Conservation (phyloP, 2,329 filamentous ascomycete genomes). For the Verruconis gallopava region DNA sequence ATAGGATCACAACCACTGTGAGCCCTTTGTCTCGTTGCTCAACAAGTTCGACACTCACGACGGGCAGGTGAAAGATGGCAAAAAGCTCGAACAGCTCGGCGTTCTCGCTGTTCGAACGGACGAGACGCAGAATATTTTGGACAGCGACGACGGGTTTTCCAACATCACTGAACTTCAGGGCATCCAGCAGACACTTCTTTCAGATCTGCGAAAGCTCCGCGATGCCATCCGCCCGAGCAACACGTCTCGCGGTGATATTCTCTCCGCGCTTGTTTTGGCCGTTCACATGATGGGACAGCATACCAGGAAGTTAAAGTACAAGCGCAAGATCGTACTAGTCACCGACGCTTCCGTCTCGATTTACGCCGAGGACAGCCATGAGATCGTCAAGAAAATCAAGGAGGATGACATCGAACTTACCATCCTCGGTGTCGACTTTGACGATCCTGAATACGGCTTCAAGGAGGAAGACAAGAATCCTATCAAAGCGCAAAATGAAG, state of each 20-base stretch:
- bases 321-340: slow-evolving; percentile 67
- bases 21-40: slow-evolving; percentile 13
- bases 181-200: slow-evolving; percentile 45
- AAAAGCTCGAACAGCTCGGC: slow-evolving; percentile 64
- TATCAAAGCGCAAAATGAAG: slow-evolving; percentile 55
- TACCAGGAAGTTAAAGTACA: slow-evolving; percentile 73
- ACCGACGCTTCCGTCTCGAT: slow-evolving; percentile 68
- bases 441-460: slow-evolving; percentile 51
- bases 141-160: slow-evolving; percentile 57
- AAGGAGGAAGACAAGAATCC: slow-evolving; percentile 77
- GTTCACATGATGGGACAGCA: slow-evolving; percentile 71
- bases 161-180: slow-evolving; percentile 62
- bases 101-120: slow-evolving; percentile 77
- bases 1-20: slow-evolving; percentile 67
- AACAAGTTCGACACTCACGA: too few species aligned
- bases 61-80: slow-evolving; percentile 48
- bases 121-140: slow-evolving; percentile 51
- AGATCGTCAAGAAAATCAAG: slow-evolving; percentile 62
- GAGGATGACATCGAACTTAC: slow-evolving; percentile 64
- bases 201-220: slow-evolving; percentile 40
- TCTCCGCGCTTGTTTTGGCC: slow-evolving; percentile 78
- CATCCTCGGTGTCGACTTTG: slow-evolving; percentile 49
- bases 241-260: slow-evolving; percentile 59
- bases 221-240: slow-evolving; percentile 51
- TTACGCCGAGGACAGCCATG: slow-evolving; percentile 55